Evolutionary conservation across 75 land plant species (phyloP).

Genomic region (Pinus tabuliformis): DNA sequence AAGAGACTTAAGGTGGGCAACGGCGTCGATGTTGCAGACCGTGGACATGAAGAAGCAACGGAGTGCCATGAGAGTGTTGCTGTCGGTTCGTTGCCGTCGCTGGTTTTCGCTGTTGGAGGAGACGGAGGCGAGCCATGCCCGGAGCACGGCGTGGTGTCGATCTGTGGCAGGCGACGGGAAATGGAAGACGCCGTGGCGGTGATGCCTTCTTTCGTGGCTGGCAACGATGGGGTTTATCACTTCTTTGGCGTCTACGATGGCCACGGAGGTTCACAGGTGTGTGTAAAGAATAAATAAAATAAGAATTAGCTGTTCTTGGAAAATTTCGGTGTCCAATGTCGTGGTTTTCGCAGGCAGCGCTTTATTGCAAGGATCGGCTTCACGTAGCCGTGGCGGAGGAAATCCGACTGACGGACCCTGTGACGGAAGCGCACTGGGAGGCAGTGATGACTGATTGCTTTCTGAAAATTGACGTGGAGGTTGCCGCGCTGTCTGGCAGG

Average conservation of each 20-base stretch:
- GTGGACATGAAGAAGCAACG: no score
- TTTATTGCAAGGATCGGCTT: conserved; percentile 56
- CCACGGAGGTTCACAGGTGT: conserved; percentile 59
- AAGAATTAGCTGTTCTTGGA: not conserved
- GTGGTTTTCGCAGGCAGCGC: conserved; percentile 51
- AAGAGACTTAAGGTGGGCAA: no score
- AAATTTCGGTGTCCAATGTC: not conserved
- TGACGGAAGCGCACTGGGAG: conserved; percentile 29
- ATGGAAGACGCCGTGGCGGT: conserved; percentile 88
- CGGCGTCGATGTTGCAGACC: no score
- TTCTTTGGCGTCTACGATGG: conserved; percentile 62
- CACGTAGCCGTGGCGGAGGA: conserved; percentile 64
- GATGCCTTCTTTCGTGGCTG: conserved; percentile 30
- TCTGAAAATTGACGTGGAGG: conserved; percentile 63
- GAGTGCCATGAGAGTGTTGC: no score
- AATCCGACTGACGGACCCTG: conserved; percentile 5
- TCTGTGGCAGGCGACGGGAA: conserved; percentile 62
- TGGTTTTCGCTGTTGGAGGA: no score
- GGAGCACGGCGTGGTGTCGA: conserved; percentile 49
- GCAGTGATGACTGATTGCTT: conserved; percentile 56
- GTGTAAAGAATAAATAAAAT: not conserved
- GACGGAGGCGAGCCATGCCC: no score
- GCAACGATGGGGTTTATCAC: conserved; percentile 19
- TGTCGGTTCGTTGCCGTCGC: no score
- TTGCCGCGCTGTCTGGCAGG: conserved; percentile 25